phyloP scores from a whole-genome alignment of 345 rosid species.

The Capsella bursapastoris region DNA sequence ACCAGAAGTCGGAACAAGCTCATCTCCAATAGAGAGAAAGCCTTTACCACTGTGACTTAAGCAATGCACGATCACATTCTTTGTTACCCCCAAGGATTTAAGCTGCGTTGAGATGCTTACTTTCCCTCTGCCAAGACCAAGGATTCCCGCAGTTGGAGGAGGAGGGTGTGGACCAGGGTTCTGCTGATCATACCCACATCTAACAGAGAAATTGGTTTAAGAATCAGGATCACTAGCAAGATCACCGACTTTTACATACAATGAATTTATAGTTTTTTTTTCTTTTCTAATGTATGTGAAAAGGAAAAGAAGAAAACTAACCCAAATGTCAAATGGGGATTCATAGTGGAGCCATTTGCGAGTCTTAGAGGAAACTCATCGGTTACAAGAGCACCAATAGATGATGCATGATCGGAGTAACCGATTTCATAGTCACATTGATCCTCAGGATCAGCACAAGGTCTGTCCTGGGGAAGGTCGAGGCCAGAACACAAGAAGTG shows the following conservation, averaged over 20 bases:
- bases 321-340: slow-evolving; percentile 73
- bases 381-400: slow-evolving; percentile 69
- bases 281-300: neutral
- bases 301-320: slow-evolving; percentile 41
- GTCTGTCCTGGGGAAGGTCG: slow-evolving; percentile 39
- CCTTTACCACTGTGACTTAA: slow-evolving; percentile 78
- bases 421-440: slow-evolving; percentile 84
- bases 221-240: slow-evolving; percentile 29
- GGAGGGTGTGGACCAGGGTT: slow-evolving; percentile 56
- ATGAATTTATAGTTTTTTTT: neutral
- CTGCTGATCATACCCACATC: slow-evolving; percentile 83
- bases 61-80: slow-evolving; percentile 83
- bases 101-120: slow-evolving; percentile 74
- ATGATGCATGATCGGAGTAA: slow-evolving; percentile 83
- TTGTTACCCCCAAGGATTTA: slow-evolving; percentile 46
- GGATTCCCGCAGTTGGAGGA: slow-evolving; percentile 73
- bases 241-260: neutral
- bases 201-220: slow-evolving; percentile 30
- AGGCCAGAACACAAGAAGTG: slow-evolving; percentile 60
- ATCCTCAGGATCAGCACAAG: slow-evolving; percentile 58
- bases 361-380: slow-evolving; percentile 61
- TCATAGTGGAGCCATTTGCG: slow-evolving; percentile 57
- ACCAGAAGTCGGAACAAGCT: slow-evolving; percentile 64
- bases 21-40: slow-evolving; percentile 77
- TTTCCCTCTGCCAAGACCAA: slow-evolving; percentile 83